Conservation (phyloP, 2,329 filamentous ascomycete species). For the Diaporthe velutina region DNA sequence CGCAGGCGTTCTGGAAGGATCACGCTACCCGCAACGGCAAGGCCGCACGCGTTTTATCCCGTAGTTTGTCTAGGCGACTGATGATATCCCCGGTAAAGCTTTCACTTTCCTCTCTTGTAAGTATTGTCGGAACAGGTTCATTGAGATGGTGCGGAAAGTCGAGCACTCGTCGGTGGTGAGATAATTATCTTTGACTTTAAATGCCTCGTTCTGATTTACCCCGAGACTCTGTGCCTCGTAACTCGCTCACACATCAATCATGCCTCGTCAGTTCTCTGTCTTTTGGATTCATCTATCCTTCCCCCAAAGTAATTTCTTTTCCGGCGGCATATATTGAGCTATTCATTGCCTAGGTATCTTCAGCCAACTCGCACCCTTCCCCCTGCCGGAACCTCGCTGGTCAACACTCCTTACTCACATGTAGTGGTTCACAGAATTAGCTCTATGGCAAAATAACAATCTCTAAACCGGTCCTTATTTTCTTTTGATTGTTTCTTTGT, state of each 20-base stretch:
- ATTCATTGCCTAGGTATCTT: too few species aligned
- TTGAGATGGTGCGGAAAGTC: neutral
- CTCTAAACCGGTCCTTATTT: too few species aligned
- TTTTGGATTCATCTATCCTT: neutral
- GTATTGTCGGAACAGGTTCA: neutral
- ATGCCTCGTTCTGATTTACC: neutral
- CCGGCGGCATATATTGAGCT: too few species aligned
- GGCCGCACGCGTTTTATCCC: conserved; percentile 18
- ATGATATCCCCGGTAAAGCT: neutral
- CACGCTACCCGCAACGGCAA: conserved; percentile 14
- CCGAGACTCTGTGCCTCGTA: neutral
- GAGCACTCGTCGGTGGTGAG: neutral
- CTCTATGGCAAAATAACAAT: neutral
- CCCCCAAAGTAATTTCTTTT: too few species aligned
- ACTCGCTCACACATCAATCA: neutral
- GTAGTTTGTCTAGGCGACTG: neutral
- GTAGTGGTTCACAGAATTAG: neutral
- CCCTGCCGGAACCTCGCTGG: neutral
- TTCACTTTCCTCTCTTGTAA: neutral
- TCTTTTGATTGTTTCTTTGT: too few species aligned
- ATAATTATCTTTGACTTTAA: neutral
- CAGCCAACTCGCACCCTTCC: too few species aligned
- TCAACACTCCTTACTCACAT: neutral
- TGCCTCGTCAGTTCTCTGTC: neutral
- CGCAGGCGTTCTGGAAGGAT: neutral